Evolutionary conservation across 2,329 filamentous ascomycete genomes (phyloP).

Genomic region (Aspergillus sp.): DNA sequence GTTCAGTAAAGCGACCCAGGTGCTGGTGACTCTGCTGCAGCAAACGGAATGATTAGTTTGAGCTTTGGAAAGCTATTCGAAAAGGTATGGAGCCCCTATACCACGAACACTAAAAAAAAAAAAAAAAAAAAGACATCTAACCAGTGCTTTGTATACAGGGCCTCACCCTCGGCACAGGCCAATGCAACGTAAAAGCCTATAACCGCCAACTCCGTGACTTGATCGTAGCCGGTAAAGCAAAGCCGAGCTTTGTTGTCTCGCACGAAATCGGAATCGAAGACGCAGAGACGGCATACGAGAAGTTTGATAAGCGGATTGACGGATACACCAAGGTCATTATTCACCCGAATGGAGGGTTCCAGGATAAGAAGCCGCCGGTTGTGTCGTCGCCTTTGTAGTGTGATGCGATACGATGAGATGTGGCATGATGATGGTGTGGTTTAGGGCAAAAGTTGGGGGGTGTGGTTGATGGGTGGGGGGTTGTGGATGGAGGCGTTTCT

Average conservation of each 20-base stretch:
- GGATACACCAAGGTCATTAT: conserved; percentile 69
- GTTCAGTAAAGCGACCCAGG: conserved; percentile 52
- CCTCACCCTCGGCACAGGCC: conserved; percentile 59
- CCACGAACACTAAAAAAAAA: not conserved
- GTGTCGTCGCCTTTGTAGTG: not conserved
- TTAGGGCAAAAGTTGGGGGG: too few species aligned
- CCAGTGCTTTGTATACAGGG: conserved; percentile 41
- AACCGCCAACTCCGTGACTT: conserved; percentile 66
- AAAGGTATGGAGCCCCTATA: conserved; percentile 48
- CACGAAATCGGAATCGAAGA: conserved; percentile 65
- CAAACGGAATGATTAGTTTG: conserved; percentile 64
- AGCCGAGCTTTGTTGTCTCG: conserved; percentile 66
- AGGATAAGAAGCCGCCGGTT: not conserved
- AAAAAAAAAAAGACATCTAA: conserved; percentile 2
- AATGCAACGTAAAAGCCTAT: conserved; percentile 69
- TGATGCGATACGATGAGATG: too few species aligned
- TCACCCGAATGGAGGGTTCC: conserved; percentile 59
- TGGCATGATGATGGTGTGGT: too few species aligned
- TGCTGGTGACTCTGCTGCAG: conserved; percentile 59
- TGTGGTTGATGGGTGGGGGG: too few species aligned
- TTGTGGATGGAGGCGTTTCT: too few species aligned
- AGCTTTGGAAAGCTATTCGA: conserved; percentile 69
- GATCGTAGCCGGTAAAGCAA: conserved; percentile 64
- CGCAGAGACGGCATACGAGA: conserved; percentile 61
- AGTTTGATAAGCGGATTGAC: conserved; percentile 65